A percentile compares a stretch with the other conserved stretches of the same genome.
Evolutionary conservation across 139 green algal genomes (phyloP).

Genomic region (Edaphochlamys debaryana): DNA sequence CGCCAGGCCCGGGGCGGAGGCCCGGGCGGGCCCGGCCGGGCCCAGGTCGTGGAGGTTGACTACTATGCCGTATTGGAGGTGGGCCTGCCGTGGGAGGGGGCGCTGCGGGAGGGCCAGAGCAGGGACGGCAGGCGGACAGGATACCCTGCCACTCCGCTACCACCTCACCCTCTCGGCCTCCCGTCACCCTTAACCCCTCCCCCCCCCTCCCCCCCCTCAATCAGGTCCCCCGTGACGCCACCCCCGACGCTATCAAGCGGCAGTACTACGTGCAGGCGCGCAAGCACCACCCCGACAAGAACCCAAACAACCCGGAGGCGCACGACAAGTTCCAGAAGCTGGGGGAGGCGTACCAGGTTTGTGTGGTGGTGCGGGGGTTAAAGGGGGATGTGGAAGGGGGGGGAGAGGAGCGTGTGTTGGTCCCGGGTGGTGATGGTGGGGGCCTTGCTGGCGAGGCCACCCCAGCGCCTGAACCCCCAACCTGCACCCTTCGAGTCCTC

Average conservation of each 20-base stretch:
- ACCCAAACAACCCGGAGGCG: slow-evolving; percentile 81
- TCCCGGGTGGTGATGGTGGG: too few relatives aligned
- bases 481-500: too few relatives aligned
- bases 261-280: slow-evolving; percentile 92
- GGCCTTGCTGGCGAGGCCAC: too few relatives aligned
- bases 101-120: background rate
- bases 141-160: background rate
- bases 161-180: too few relatives aligned
- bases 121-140: too few relatives aligned
- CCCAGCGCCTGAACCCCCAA: too few relatives aligned
- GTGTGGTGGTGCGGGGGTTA: too few relatives aligned
- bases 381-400: too few relatives aligned
- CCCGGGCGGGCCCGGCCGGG: background rate
- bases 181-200: too few relatives aligned
- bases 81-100: background rate
- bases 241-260: slow-evolving; percentile 81
- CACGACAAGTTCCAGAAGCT: slow-evolving; percentile 89
- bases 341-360: slow-evolving; percentile 79
- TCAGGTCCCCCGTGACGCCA: slow-evolving; percentile 73
- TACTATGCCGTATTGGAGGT: slow-evolving; percentile 72
- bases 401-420: too few relatives aligned
- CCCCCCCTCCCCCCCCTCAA: slow-evolving; percentile 17
- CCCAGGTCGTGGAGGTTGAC: slow-evolving; percentile 30
- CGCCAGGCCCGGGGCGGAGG: background rate
- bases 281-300: slow-evolving; percentile 90